These are phyloP conservation scores for Centaurea solstitialis DNA, from an alignment of 129 eudicot genomes.

Conservation along the genomic window DNA sequence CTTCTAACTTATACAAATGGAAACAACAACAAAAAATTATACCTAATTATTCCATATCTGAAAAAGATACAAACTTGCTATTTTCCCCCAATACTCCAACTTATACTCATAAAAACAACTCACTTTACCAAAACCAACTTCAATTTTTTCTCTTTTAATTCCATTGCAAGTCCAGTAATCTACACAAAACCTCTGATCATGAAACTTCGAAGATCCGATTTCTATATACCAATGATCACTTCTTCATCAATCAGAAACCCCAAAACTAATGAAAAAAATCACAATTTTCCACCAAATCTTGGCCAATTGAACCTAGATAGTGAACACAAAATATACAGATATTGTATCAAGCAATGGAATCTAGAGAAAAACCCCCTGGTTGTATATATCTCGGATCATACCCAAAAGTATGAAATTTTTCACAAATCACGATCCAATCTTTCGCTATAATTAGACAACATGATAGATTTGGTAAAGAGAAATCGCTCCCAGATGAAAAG, in stretches of 20 bases:
- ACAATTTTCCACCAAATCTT: constrained; percentile 12
- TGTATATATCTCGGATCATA: constrained; percentile 27
- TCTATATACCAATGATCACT: constrained; percentile 4
- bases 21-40: not conserved
- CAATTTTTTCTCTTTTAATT: not conserved
- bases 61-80: not conserved
- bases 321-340: not conserved
- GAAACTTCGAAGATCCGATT: constrained; percentile 23
- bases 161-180: constrained; percentile 18
- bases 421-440: constrained; percentile 10
- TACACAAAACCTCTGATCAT: constrained; percentile 25
- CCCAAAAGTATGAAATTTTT: not conserved
- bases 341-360: constrained; percentile 11
- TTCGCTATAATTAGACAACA: not conserved
- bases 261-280: constrained; percentile 2
- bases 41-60: not conserved
- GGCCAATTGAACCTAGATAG: constrained; percentile 5
- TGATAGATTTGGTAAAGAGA: constrained; percentile 8
- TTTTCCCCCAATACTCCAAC: not conserved
- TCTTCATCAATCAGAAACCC: not conserved
- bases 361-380: not conserved
- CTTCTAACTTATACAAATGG: not conserved
- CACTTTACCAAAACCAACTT: not conserved
- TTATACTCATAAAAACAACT: constrained; percentile 4
- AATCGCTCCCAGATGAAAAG: constrained; percentile 28